These are phyloP conservation scores for Boletus rubropictus DNA, from an alignment of 768 basidiomycete species.

Conservation along the genomic window DNA sequence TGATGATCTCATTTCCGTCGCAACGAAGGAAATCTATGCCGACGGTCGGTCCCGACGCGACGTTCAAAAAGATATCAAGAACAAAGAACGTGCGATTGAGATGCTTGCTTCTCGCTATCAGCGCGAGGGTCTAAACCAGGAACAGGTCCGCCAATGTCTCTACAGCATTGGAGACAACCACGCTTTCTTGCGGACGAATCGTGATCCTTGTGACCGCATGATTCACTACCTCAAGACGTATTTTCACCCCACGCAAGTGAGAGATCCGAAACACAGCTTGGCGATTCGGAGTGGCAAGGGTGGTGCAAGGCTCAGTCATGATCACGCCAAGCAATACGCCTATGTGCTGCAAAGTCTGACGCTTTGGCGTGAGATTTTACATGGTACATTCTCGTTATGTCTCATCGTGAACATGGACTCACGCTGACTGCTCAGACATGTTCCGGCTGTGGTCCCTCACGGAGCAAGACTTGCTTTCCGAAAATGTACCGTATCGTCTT, in stretches of 20 bases:
- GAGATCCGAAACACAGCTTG: slow-evolving; percentile 58
- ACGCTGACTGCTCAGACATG: slow-evolving; percentile 53
- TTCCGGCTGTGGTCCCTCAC: slow-evolving; percentile 81
- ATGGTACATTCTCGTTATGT: slow-evolving; percentile 43
- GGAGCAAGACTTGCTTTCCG: slow-evolving; percentile 76
- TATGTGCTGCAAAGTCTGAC: slow-evolving; percentile 85
- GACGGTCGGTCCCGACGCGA: slow-evolving; percentile 67
- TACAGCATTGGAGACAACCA: slow-evolving; percentile 91
- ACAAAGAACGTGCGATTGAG: slow-evolving; percentile 82
- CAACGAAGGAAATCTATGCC: slow-evolving; percentile 78
- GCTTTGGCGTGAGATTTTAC: slow-evolving; percentile 79
- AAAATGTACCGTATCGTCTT: slow-evolving; percentile 68
- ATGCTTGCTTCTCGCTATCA: slow-evolving; percentile 60
- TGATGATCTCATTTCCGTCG: slow-evolving; percentile 67
- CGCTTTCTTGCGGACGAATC: slow-evolving; percentile 79
- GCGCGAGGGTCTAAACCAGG: slow-evolving; percentile 52
- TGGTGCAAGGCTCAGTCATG: slow-evolving; percentile 77
- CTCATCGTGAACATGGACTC: neutral
- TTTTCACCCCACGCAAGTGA: slow-evolving; percentile 69
- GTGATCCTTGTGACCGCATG: slow-evolving; percentile 85
- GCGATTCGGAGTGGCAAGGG: slow-evolving; percentile 78
- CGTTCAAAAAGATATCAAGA: slow-evolving; percentile 79
- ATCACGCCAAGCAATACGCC: slow-evolving; percentile 79
- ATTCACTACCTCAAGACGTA: slow-evolving; percentile 68
- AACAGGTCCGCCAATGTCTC: slow-evolving; percentile 68